A percentile compares a stretch with the other conserved stretches of the same genome.
Evolutionary conservation across 371 early-diverging fungal genomes (phyloP).

Genomic region (Edhazardia aedis): DNA sequence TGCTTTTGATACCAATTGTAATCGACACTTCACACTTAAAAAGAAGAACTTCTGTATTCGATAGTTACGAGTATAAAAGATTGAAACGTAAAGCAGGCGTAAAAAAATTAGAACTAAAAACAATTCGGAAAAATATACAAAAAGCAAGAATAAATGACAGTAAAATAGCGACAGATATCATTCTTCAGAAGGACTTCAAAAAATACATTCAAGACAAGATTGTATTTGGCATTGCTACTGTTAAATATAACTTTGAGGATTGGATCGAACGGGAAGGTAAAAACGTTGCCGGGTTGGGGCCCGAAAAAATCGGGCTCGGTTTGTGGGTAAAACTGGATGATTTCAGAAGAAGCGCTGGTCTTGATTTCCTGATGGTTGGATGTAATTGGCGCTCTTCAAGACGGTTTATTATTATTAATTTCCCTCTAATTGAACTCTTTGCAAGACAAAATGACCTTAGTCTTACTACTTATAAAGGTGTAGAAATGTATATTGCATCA

Average conservation of each 20-base stretch:
- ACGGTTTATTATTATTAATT: slow-evolving; percentile 15
- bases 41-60: slow-evolving; percentile 13
- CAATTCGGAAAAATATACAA: slow-evolving; percentile 11
- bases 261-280: slow-evolving; percentile 30
- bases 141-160: slow-evolving; percentile 22
- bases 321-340: slow-evolving; percentile 3
- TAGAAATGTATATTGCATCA: too few species aligned
- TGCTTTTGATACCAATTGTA: slow-evolving; percentile 30
- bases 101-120: slow-evolving; percentile 19
- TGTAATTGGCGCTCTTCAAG: slow-evolving; percentile 11
- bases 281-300: not conserved
- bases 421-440: slow-evolving; percentile 12
- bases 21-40: slow-evolving; percentile 27
- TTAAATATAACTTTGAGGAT: slow-evolving; percentile 29
- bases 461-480: too few species aligned
- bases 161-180: slow-evolving; percentile 9
- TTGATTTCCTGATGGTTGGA: slow-evolving; percentile 29
- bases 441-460: too few species aligned
- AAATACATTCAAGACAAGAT: slow-evolving; percentile 5
- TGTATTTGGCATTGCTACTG: slow-evolving; percentile 26
- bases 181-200: slow-evolving; percentile 35
- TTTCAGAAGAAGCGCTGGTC: slow-evolving; percentile 15
- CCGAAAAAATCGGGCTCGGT: slow-evolving; percentile 3
- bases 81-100: slow-evolving; percentile 9
- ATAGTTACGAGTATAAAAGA: slow-evolving; percentile 24